A percentile compares a stretch with the other conserved stretches of the same genome.
These are phyloP conservation scores for Ceratobasidium sp. DNA, from an alignment of 1,284 basidiomycete species.

Conservation along the genomic window DNA sequence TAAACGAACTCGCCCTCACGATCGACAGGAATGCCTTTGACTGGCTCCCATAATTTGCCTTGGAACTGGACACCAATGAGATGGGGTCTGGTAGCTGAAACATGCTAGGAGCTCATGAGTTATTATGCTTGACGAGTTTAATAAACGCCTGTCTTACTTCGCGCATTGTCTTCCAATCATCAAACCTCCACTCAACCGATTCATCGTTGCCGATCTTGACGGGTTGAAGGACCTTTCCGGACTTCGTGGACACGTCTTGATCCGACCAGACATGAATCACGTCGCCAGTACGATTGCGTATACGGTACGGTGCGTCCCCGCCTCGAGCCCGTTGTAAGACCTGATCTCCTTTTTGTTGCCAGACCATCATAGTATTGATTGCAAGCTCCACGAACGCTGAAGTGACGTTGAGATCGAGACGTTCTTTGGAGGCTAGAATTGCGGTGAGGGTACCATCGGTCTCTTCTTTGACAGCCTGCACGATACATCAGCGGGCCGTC, in stretches of 20 bases:
- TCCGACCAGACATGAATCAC: slow-evolving; percentile 84
- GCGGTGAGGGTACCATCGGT: slow-evolving; percentile 64
- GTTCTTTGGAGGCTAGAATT: slow-evolving; percentile 76
- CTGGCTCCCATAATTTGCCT: slow-evolving; percentile 89
- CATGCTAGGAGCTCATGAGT: slow-evolving; percentile 62
- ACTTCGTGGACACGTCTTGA: slow-evolving; percentile 59
- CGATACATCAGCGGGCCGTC: neutral
- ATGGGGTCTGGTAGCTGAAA: slow-evolving; percentile 79
- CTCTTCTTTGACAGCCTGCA: slow-evolving; percentile 63
- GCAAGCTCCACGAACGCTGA: slow-evolving; percentile 90
- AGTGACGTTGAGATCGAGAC: slow-evolving; percentile 91
- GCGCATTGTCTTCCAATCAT: slow-evolving; percentile 93
- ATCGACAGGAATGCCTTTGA: slow-evolving; percentile 91
- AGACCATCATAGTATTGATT: slow-evolving; percentile 74
- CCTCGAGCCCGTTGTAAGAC: slow-evolving; percentile 78
- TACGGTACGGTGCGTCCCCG: slow-evolving; percentile 90
- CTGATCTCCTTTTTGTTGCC: slow-evolving; percentile 74
- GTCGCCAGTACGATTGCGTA: slow-evolving; percentile 90
- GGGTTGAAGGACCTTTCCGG: slow-evolving; percentile 55
- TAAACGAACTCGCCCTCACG: slow-evolving; percentile 93
- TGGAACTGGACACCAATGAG: slow-evolving; percentile 84
- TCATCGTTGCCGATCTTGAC: slow-evolving; percentile 74
- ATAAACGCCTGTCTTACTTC: slow-evolving; percentile 64
- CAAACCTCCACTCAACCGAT: slow-evolving; percentile 93
- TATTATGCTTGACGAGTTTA: slow-evolving; percentile 4